Evolutionary conservation across 208 protist species (phyloP), one percentile per base, ranked within the genome.

Genomic region (Trypanosoma congolense): DNA sequence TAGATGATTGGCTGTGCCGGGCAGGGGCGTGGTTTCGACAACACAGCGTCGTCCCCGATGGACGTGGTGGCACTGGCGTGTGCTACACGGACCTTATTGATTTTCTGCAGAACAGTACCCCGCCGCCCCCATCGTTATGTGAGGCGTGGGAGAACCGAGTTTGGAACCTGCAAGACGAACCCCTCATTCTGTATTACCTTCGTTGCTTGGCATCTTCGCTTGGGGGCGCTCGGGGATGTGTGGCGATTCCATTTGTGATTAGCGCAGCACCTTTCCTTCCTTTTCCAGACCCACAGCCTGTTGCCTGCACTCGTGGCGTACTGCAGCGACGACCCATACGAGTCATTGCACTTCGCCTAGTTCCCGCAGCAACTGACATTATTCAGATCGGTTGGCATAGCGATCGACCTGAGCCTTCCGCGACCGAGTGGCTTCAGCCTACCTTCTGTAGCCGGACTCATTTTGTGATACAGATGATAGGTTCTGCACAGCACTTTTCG

Each of bases 151-250:
- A 67, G 25, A 45, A 54, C 38, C 40, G 59, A 50, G 73, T 88
- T 16, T 89, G 79, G 81, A 41, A 60, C 9, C 56, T 75, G 50
- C 67, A 67, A 16, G 75, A 64, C 6, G 86, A 93, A 56, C 86
- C 86, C 12, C 52, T 66, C 24, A 38, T 52, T 10, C 69, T 89
- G 38, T 81, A 88, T 67, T 64, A 77, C 25, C 56, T 87, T 24
- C 82, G 86, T 30, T 86, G 80, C 25, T 72, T 93, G 10, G 74
- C 77, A 6, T 65, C 28, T 36, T 63, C 73, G 28, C 35, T 12
- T 54, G 56, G 25, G 44, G 29, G 38, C 70, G 50, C 65, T 62
- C 10, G n/a, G 12, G 30, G 2, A n/a, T 50, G 43, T 29, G 19
- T 1, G 6, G 30, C 48, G 14, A 6, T 12, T 3, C 43, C 55